A percentile compares a stretch with the other conserved stretches of the same genome.
Evolutionary conservation across 176 grass and related monocot genomes (phyloP).

Genomic region (Musa beccarii): DNA sequence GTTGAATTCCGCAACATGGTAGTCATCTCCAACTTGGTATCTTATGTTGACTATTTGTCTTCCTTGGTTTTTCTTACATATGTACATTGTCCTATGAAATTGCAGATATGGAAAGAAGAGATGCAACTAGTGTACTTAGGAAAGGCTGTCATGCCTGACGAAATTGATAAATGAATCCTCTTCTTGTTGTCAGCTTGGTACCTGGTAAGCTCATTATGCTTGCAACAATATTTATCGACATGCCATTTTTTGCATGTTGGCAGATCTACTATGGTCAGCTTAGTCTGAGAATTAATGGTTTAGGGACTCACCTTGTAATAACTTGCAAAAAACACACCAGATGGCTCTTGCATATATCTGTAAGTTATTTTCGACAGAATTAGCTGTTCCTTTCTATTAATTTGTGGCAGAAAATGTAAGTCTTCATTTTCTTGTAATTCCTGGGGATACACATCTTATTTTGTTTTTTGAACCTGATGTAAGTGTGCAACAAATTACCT

Average conservation of each 20-base stretch:
- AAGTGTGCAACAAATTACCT: background rate
- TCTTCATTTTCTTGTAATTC: too few relatives aligned
- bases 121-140: conserved; percentile 62
- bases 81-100: background rate
- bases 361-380: too few relatives aligned
- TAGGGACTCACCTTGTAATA: too few relatives aligned
- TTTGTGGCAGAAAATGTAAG: too few relatives aligned
- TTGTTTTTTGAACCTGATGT: too few relatives aligned
- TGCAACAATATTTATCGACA: background rate
- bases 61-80: background rate
- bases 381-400: too few relatives aligned
- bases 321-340: too few relatives aligned
- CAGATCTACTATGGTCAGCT: too few relatives aligned
- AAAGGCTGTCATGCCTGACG: conserved; percentile 44
- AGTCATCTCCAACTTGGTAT: background rate
- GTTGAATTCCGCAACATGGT: conserved; percentile 80
- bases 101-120: conserved; percentile 94
- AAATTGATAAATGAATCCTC: conserved; percentile 44
- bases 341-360: too few relatives aligned
- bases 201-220: background rate
- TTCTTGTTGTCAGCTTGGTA: background rate
- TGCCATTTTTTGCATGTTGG: too few relatives aligned
- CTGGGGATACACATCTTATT: too few relatives aligned
- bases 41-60: background rate
- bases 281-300: too few relatives aligned